Evolutionary conservation across 495 filamentous ascomycete species (phyloP).

Genomic region (Penicillium pulvis): DNA sequence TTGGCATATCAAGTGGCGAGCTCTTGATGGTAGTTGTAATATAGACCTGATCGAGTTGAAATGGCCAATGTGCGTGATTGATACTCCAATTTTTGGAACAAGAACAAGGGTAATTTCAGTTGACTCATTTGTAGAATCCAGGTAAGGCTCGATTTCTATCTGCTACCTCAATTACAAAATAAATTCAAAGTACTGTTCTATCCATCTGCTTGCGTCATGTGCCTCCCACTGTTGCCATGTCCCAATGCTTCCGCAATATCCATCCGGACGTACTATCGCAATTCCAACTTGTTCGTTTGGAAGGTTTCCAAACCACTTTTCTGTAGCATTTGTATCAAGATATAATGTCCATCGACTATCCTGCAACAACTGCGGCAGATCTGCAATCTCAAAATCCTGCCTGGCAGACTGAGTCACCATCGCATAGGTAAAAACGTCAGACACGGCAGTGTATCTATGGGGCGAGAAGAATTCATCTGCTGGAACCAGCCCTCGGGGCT

Average conservation of each 20-base stretch:
- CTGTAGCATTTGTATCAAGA: constrained; percentile 55
- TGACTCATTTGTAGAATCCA: not conserved
- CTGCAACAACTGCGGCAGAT: constrained; percentile 58
- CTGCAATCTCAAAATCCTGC: constrained; percentile 58
- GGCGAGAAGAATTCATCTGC: constrained; percentile 60
- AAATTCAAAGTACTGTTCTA: constrained; percentile 59
- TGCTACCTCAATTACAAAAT: constrained; percentile 6
- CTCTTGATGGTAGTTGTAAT: too few relatives aligned
- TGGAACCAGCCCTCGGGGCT: constrained; percentile 49
- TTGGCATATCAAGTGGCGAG: too few relatives aligned
- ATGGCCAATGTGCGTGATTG: too few relatives aligned
- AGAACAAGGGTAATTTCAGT: too few relatives aligned
- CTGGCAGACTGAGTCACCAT: constrained; percentile 58
- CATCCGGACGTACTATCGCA: constrained; percentile 66
- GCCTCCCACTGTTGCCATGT: constrained; percentile 52
- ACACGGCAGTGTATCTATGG: constrained; percentile 61
- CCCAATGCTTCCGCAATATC: constrained; percentile 63
- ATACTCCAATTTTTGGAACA: not conserved
- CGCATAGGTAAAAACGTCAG: constrained; percentile 60
- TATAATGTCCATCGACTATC: constrained; percentile 70
- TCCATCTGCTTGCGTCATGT: constrained; percentile 50
- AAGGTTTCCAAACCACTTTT: constrained; percentile 64
- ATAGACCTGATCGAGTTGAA: too few relatives aligned
- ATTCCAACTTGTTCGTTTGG: constrained; percentile 53
- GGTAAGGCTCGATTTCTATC: not conserved